Conservation (phyloP, 768 basidiomycete species). For the Omphalotus guepiniiformis region DNA sequence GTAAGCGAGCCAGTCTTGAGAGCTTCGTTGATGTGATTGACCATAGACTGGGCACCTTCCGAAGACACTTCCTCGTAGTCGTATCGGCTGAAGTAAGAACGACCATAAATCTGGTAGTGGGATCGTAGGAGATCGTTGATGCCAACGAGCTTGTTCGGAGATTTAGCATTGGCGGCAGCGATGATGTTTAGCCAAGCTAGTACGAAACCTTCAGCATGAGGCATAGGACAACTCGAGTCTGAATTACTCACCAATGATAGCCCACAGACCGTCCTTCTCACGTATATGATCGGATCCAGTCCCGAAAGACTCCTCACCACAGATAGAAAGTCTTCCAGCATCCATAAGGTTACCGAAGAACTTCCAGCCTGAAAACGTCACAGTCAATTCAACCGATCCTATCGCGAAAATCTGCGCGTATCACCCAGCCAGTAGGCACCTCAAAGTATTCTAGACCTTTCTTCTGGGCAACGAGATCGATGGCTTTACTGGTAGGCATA, state of each 20-base stretch:
- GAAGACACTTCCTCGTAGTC: constrained; percentile 98
- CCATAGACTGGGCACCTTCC: constrained; percentile 83
- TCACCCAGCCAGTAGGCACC: constrained; percentile 84
- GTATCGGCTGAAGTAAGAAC: constrained; percentile 98
- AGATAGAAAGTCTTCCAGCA: constrained; percentile 94
- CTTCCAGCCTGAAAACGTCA: constrained; percentile 75
- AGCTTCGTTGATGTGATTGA: constrained; percentile 68
- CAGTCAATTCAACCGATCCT: not conserved
- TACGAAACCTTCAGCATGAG: constrained; percentile 1
- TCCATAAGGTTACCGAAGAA: constrained; percentile 99
- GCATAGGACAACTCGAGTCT: constrained; percentile 5
- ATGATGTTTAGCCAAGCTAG: constrained; percentile 97
- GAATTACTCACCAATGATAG: constrained; percentile 72
- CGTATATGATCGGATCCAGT: constrained; percentile 99
- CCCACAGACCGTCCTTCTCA: constrained; percentile 99
- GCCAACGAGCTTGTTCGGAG: constrained; percentile 70
- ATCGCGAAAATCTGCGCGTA: not conserved
- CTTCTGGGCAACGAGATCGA: constrained; percentile 92
- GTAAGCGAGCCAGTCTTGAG: constrained; percentile 67
- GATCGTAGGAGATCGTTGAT: constrained; percentile 88
- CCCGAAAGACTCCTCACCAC: constrained; percentile 98
- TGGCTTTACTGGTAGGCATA: constrained; percentile 97
- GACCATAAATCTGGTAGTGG: constrained; percentile 91
- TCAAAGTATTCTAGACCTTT: constrained; percentile 93
- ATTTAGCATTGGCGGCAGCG: constrained; percentile 78